Evolutionary conservation across 2,329 filamentous ascomycete genomes (phyloP).

Genomic region (Lecanosticta acicola): DNA sequence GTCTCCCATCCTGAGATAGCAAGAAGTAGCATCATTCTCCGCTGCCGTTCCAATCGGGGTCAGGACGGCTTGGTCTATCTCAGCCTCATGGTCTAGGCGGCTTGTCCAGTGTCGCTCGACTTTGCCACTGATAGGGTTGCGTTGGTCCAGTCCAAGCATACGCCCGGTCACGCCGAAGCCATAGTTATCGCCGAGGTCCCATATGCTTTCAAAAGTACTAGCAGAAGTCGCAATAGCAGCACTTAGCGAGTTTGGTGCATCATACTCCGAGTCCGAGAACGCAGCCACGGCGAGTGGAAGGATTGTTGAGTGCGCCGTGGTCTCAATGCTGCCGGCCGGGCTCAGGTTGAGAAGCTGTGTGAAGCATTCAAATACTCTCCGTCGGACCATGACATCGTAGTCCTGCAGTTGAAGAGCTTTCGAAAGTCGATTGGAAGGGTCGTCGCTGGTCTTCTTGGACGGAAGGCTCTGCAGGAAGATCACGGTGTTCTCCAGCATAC

Average conservation of each 20-base stretch:
- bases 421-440: conserved; percentile 74
- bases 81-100: conserved; percentile 55
- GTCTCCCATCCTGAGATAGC: conserved; percentile 55
- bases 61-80: conserved; percentile 52
- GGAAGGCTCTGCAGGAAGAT: conserved; percentile 83
- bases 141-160: conserved; percentile 67
- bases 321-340: conserved; percentile 76
- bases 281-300: conserved; percentile 83
- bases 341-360: conserved; percentile 84
- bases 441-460: conserved; percentile 76
- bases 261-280: conserved; percentile 89
- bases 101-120: conserved; percentile 42
- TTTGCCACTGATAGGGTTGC: conserved; percentile 62
- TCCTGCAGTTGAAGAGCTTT: conserved; percentile 85
- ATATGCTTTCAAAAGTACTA: conserved; percentile 85
- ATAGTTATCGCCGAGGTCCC: conserved; percentile 91
- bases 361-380: conserved; percentile 91
- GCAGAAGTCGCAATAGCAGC: conserved; percentile 87
- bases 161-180: conserved; percentile 90
- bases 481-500: conserved; percentile 92
- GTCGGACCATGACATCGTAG: conserved; percentile 85
- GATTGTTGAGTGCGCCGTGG: conserved; percentile 83
- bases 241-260: conserved; percentile 76
- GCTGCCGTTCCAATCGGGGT: conserved; percentile 72
- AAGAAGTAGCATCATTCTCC: conserved; percentile 79